Percentiles rank a stretch among this genome's conserved stretches.
phyloP scores from a whole-genome alignment of 805 yeast species.

The Scheffersomyces stipitis region DNA sequence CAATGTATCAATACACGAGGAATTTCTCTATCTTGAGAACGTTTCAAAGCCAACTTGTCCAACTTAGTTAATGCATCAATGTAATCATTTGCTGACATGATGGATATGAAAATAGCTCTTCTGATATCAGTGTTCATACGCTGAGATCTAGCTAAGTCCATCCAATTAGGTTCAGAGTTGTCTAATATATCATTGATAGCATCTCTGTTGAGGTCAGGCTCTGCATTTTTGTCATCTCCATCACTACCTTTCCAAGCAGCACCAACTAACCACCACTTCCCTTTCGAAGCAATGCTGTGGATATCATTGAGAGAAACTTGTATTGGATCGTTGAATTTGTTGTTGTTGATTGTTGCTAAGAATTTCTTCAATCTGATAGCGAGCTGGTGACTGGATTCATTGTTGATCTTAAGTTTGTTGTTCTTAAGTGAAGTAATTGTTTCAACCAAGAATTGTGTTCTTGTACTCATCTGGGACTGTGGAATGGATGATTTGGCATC shows the following conservation, averaged over 20 bases:
- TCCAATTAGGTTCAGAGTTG: constrained; percentile 80
- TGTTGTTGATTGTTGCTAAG: constrained; percentile 50
- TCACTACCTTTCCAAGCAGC: constrained; percentile 90
- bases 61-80: constrained; percentile 82
- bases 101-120: constrained; percentile 87
- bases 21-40: constrained; percentile 80
- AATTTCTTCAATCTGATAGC: constrained; percentile 62
- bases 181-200: constrained; percentile 64
- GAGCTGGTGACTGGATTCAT: constrained; percentile 54
- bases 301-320: constrained; percentile 85
- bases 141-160: constrained; percentile 78
- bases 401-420: constrained; percentile 63
- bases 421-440: constrained; percentile 83
- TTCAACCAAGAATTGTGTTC: constrained; percentile 82
- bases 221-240: constrained; percentile 12
- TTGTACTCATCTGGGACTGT: constrained; percentile 44
- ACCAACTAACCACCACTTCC: constrained; percentile 99
- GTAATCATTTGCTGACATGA: constrained; percentile 93
- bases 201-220: constrained; percentile 23
- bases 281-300: constrained; percentile 68
- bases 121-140: constrained; percentile 95
- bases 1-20: constrained; percentile 86
- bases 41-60: constrained; percentile 76
- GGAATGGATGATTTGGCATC: constrained; percentile 40
- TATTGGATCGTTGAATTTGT: constrained; percentile 65